Evolutionary conservation across 2,329 filamentous ascomycete genomes (phyloP), one percentile per base, ranked within the genome.

Genomic region (Talaromyces sp.): DNA sequence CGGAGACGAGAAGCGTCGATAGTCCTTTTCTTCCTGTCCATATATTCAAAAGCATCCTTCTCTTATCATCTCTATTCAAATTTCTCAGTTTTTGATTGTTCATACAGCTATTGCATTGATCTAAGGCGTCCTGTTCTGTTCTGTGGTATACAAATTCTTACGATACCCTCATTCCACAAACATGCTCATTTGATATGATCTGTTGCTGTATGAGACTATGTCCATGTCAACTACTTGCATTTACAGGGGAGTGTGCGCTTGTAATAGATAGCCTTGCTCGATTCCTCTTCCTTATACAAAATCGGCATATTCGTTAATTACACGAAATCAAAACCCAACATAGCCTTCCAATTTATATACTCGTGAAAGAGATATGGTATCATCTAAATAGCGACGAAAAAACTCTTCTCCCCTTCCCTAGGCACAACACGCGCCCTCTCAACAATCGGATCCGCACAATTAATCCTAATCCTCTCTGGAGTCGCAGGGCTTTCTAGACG

Each of bases 341-440:
- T 13, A 16, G 2, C 10, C 33, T 24, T 45, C 39, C 56, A 59
- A 45, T 19, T 31, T 31, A n/a, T 41, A 2, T 1, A 16, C 10
- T 33, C 3, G 50, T 33, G 11, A 14, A n/a, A 33, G 27, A 31
- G 27, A 31, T 31, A 0, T 31, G 27, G 27, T 31, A 31, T 31
- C 27, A 33, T 11, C 57, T 66, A 79, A 66, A 81, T 81, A 39
- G 73, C 72, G 66, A 80, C 76, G 68, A 81, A 81, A 69, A 81
- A 81, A 52, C 78, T 85, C 71, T 86, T 83, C 68, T 80, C 81
- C 3, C 83, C 85, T 54, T 83, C 81, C 52, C 78, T 77, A 6
- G 83, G 81, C 33, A 80, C 74, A 52, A 89, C 79, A 62, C 84
- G 78, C 3, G 83, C 85, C 67, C 83, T 76, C 60, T 80, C 78